phyloP scores from a whole-genome alignment of 371 early-diverging fungal genomes.

The Mycotypha africana region DNA sequence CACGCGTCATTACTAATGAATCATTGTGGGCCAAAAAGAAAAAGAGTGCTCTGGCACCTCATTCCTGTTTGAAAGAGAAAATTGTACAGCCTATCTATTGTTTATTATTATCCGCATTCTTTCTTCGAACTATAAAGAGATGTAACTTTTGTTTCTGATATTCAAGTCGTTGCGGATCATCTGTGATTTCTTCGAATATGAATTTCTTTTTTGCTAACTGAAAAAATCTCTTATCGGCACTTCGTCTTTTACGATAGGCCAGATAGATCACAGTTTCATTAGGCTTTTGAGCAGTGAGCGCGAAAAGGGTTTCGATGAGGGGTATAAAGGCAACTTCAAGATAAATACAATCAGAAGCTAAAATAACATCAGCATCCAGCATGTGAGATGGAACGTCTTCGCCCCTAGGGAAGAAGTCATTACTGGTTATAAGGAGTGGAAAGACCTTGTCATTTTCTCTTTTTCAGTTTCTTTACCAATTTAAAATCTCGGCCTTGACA shows the following conservation, averaged over 20 bases:
- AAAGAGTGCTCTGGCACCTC: no score
- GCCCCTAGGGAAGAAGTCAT: conserved; percentile 30
- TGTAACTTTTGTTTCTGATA: conserved; percentile 18
- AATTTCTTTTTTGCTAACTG: conserved; percentile 37
- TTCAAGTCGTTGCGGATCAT: conserved; percentile 23
- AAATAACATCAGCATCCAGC: conserved; percentile 26
- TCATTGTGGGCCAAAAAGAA: no score
- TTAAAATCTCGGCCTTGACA: conserved; percentile 19
- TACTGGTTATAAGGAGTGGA: neutral
- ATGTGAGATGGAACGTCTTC: conserved; percentile 13
- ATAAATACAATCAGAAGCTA: conserved; percentile 50
- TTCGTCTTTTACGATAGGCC: conserved; percentile 38
- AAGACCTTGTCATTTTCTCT: neutral
- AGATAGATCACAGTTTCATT: conserved; percentile 36
- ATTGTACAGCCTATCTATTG: no score
- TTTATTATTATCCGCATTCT: conserved; percentile 1
- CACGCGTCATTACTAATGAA: no score
- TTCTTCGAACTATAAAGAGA: conserved; percentile 30
- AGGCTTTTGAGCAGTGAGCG: conserved; percentile 17
- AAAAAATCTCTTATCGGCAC: conserved; percentile 46
- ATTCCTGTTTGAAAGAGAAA: no score
- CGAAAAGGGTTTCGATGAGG: conserved; percentile 30
- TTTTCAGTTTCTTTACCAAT: conserved; percentile 26
- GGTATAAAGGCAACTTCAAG: conserved; percentile 41
- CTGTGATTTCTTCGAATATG: conserved; percentile 23